These are phyloP conservation scores for Pseudocercospora fijiensis DNA, from an alignment of 2,329 filamentous ascomycete genomes.

Conservation along the genomic window DNA sequence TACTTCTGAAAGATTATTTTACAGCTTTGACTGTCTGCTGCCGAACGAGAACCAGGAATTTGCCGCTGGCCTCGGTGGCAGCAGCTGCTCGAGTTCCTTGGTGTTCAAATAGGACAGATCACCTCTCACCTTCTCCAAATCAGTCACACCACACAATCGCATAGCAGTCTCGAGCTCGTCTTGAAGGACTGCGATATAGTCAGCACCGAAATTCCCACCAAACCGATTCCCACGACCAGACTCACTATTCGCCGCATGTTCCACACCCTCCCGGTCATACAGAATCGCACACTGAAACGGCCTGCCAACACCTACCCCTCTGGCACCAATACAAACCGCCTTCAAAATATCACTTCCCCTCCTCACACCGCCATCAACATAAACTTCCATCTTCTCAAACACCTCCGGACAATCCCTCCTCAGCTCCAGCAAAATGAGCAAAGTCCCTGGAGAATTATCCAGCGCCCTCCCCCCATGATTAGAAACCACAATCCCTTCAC, in stretches of 20 bases:
- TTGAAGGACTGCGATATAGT: constrained; percentile 38
- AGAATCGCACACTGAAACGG: constrained; percentile 60
- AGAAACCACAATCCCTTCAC: constrained; percentile 51
- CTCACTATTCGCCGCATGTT: constrained; percentile 57
- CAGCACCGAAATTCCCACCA: constrained; percentile 7
- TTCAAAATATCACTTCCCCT: constrained; percentile 68
- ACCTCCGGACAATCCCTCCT: constrained; percentile 61
- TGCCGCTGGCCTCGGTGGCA: constrained; percentile 39
- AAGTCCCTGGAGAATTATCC: constrained; percentile 52
- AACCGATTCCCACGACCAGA: constrained; percentile 15
- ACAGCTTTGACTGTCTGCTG: constrained; percentile 25
- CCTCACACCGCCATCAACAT: constrained; percentile 63
- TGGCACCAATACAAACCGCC: constrained; percentile 63
- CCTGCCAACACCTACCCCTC: constrained; percentile 60
- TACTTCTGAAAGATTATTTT: too few relatives aligned
- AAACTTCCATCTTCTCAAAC: constrained; percentile 61
- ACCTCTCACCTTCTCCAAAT: constrained; percentile 60
- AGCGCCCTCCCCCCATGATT: constrained; percentile 55
- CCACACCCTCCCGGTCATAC: constrained; percentile 57
- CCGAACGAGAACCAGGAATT: constrained; percentile 23
- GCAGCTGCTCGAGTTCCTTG: constrained; percentile 52
- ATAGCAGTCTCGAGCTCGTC: constrained; percentile 67
- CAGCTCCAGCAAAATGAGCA: constrained; percentile 62
- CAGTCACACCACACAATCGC: constrained; percentile 63
- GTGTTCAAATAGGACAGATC: constrained; percentile 56